Percentiles rank a stretch among this genome's conserved stretches.
Conservation (phyloP, 148 eudicot genomes). For the Rheum nobile region DNA sequence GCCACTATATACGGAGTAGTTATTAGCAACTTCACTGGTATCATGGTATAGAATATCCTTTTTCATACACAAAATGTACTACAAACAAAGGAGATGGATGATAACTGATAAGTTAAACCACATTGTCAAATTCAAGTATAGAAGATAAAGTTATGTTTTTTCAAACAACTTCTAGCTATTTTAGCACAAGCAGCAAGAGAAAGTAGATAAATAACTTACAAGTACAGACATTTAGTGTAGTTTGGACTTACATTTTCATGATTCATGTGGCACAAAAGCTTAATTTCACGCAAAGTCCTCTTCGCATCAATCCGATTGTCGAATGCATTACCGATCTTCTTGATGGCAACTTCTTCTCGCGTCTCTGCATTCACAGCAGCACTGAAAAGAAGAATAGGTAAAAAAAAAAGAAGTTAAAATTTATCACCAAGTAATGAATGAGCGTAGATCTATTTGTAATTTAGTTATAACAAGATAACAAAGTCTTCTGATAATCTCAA, state of each 20-base stretch:
- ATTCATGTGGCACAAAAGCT: constrained; percentile 6
- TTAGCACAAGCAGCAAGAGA: background rate
- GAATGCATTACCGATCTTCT: background rate
- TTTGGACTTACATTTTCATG: constrained; percentile 2
- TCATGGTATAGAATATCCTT: background rate
- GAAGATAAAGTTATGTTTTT: too few species aligned
- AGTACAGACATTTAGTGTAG: background rate
- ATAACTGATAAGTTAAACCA: too few species aligned
- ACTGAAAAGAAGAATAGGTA: background rate
- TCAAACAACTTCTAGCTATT: background rate
- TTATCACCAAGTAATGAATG: background rate
- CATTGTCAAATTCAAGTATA: background rate
- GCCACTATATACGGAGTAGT: background rate
- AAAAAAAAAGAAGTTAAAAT: background rate
- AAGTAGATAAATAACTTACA: background rate
- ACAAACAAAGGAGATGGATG: background rate
- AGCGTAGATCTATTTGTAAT: background rate
- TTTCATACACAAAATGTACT: background rate
- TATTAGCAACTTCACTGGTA: background rate
- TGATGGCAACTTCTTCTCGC: constrained; percentile 7
- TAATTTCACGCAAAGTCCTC: constrained; percentile 8
- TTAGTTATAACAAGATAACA: too few species aligned
- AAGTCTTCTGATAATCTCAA: too few species aligned
- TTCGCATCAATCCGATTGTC: constrained; percentile 3
- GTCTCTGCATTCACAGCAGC: constrained; percentile 5